Base-by-base conservation (phyloP, 164 flowering plant species). In the Malania oleifera region DNA sequence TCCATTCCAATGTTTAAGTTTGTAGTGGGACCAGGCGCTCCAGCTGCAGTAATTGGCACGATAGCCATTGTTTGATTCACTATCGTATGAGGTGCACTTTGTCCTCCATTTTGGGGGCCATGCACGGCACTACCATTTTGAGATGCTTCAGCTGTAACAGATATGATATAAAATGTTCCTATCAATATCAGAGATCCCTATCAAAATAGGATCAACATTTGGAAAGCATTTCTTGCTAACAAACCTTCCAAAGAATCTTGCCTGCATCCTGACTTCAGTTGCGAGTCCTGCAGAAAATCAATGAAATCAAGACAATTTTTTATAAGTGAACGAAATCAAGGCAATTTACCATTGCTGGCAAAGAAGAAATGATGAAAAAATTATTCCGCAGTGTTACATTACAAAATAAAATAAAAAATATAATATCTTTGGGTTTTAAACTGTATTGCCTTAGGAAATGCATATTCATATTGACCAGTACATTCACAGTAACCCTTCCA, bases 1-100 rank as follows among this genome's bases (percentile, higher is more conserved):
- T 92, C 98, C 97, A 92, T 92, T 61, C 98, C 98, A 59, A 89
- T 89, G 63, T 92, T 87, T 63, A 89, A 80, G 72, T 87, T 92
- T 49, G 97, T 92, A 1, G 97, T 69, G 20, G 97, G 98, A 67
- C 96, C 91, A 55, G 91, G 70, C 59, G 77, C 69, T 53, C 79
- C 85, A 43, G 74, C 64, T 54, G 75, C 76, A 65, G 85, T 43
- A 44, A 84, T 71, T 51, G 89, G 78, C 73, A 83, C 64, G n/a
- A 80, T 47, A 5, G 80, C 25, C 77, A 80, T 71, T 24, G 86
- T 23, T 46, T 68, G 87, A 59, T 80, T 87, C 56, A 78, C 57
- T 64, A 79, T 58, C 11, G 87, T 12, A 50, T 75, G 78, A 54
- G 79, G 68, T 23, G 77, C 51, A 70, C 68, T 67, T 20, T 79